Evolutionary conservation across 1,139 yeast genomes (phyloP), one percentile per base, ranked within the genome.

Genomic region (Candida tetrigidarum): DNA sequence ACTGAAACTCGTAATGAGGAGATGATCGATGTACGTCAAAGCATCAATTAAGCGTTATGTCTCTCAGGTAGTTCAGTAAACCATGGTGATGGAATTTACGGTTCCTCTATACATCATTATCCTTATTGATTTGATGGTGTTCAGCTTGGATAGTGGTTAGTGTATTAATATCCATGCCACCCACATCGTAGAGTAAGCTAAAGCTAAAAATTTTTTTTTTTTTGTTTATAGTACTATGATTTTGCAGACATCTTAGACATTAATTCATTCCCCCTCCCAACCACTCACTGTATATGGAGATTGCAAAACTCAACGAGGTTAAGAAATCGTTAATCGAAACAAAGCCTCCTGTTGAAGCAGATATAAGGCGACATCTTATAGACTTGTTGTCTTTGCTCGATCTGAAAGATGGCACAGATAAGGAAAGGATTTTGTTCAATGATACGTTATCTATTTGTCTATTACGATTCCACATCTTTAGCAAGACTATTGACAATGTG

Each of bases 391-490:
- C 39, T n/a, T 29, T 45, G 22, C 28, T 49, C 10, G 10, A 41
- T 14, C 27, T 14, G 16, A 40, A 37, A 14, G 37, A 44, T 10
- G 47, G 34, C 16, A 39, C 27, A 4, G 35, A 29, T 18, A 45
- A 41, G 15, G 48, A 49, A 14, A n/a, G 48, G 19, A 48, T 49
- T 2, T 33, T 71, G 1, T 70, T 81, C 15, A 77, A 82, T 35
- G 96, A 87, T 54, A 70, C 86, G 0, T 57, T 86, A 32, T 69
- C 88, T 1, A 71, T 88, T 1, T 86, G 92, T 83, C 55, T 84
- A 3, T 71, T 81, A 18, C 68, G 95, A 50, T 65, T 78, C n/a
- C 16, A 33, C 18, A 12, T 25, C 8, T 45, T 44, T 23, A 36
- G 29, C 9, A 15, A 40, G 19, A 23, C 39, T 2, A 9, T 39